Evolutionary conservation across 1,284 basidiomycete genomes (phyloP).

Genomic region (Ceratorhiza oryzae-sativae): DNA sequence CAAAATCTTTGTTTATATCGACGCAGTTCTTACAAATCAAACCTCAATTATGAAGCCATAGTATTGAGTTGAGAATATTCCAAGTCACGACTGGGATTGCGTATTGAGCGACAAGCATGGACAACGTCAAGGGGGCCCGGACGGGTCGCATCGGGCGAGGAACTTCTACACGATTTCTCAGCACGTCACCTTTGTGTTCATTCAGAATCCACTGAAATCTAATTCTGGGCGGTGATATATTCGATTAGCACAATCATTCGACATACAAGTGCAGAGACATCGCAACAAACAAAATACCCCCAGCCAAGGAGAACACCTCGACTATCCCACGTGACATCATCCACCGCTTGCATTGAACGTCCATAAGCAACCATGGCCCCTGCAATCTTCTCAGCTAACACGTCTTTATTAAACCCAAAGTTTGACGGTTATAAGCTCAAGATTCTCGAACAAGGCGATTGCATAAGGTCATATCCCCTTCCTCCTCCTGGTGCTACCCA

Average conservation of each 20-base stretch:
- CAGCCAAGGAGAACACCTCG: background rate
- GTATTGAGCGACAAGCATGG: too few species aligned
- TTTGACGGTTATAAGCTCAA: conserved; percentile 83
- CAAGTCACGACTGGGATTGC: too few species aligned
- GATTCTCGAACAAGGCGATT: conserved; percentile 37
- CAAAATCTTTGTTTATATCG: too few species aligned
- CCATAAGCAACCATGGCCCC: background rate
- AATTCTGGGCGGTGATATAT: too few species aligned
- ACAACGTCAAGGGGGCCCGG: too few species aligned
- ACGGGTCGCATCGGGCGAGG: too few species aligned
- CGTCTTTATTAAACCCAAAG: conserved; percentile 72
- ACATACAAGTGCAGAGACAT: background rate
- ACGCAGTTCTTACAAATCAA: too few species aligned
- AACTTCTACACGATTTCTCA: too few species aligned
- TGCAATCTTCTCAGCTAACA: conserved; percentile 48
- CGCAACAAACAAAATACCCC: background rate
- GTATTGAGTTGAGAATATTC: too few species aligned
- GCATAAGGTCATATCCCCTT: conserved; percentile 52
- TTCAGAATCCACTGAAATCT: too few species aligned
- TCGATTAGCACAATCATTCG: background rate
- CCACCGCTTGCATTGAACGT: background rate
- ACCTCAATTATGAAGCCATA: too few species aligned
- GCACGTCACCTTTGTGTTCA: too few species aligned
- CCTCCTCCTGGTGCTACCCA: conserved; percentile 57
- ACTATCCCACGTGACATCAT: background rate